Evolutionary conservation across 495 filamentous ascomycete species (phyloP), one percentile per base, ranked within the genome.

Genomic region (Cenococcum geophilum): DNA sequence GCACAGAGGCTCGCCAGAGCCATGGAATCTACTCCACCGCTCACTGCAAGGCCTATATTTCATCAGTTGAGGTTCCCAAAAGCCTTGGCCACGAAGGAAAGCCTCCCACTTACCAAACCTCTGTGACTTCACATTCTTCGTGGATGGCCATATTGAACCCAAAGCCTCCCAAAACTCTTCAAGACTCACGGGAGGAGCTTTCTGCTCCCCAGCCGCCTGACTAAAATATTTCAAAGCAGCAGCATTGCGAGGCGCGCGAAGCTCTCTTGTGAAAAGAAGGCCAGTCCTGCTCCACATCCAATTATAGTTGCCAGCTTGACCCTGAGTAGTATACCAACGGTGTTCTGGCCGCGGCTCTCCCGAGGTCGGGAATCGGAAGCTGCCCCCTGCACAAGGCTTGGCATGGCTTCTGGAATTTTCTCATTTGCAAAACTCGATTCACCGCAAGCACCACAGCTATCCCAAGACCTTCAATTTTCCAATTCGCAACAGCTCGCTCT

Each of bases 11-110:
- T 80, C 45, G 91, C 89, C 40, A 98, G 76, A 21, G 92, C 92
- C 91, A 96, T 98, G 4, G 93, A 97, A 68, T 98, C 93, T 14
- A 93, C 88, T 16, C 93, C 93, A 6, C 93, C 93, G 71, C 92
- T 97, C 50, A 97, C 76, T 11, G 92, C 92, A 27, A 97, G 75
- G 58, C 82, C 92, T 95, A 64, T 1, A 11, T 48, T 9, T 21
- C 18, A 34, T 59, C 23, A 51, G 36, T 6, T 32, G 6, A 32
- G 6, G 27, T 35, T 11, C 57, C 32, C 1, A 16, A 14, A 32
- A 32, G 2, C 6, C 27, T 8, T 16, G 22, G 18, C 1, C 40
- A 37, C 34, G 42, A 8, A 4, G 10, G 47, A 40, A 36, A 34
- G 14, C 14, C 8, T 32, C 45, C 10, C 8, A 12, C 57, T n/a